These are phyloP conservation scores for Kuraishia molischiana DNA, from an alignment of 805 yeast species.

Conservation along the genomic window DNA sequence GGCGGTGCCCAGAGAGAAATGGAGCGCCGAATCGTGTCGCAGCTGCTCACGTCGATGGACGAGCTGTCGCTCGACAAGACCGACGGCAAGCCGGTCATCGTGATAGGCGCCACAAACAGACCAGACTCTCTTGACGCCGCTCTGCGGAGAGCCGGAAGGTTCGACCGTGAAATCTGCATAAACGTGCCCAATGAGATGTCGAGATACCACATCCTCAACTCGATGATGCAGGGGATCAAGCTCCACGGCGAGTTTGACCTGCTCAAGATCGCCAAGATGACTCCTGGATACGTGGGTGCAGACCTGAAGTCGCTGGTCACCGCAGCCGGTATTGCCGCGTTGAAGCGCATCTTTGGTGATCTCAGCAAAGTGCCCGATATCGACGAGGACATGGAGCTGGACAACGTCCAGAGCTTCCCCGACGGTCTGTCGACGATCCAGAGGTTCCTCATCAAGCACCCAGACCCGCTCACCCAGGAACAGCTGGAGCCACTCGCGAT, in stretches of 20 bases:
- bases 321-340: conserved; percentile 92
- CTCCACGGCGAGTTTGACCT: conserved; percentile 67
- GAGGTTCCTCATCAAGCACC: conserved; percentile 62
- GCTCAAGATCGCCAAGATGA: conserved; percentile 69
- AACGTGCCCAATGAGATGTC: conserved; percentile 90
- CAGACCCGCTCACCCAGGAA: conserved; percentile 65
- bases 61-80: conserved; percentile 83
- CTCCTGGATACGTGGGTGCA: conserved; percentile 98
- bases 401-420: neutral
- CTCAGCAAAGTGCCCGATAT: conserved; percentile 31
- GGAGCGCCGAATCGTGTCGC: conserved; percentile 97
- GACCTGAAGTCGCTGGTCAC: conserved; percentile 89
- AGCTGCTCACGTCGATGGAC: conserved; percentile 88
- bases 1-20: conserved; percentile 97
- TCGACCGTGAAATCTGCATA: conserved; percentile 88
- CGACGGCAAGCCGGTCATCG: conserved; percentile 85
- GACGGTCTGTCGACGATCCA: conserved; percentile 49
- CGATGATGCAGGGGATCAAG: conserved; percentile 62
- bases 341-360: conserved; percentile 76
- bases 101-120: conserved; percentile 93
- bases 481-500: conserved; percentile 74
- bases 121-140: conserved; percentile 96
- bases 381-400: conserved; percentile 9
- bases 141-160: conserved; percentile 90
- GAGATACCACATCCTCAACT: conserved; percentile 61